These are phyloP conservation scores for Seminavis robusta DNA, from an alignment of 108 stramenopile genomes.

Conservation along the genomic window DNA sequence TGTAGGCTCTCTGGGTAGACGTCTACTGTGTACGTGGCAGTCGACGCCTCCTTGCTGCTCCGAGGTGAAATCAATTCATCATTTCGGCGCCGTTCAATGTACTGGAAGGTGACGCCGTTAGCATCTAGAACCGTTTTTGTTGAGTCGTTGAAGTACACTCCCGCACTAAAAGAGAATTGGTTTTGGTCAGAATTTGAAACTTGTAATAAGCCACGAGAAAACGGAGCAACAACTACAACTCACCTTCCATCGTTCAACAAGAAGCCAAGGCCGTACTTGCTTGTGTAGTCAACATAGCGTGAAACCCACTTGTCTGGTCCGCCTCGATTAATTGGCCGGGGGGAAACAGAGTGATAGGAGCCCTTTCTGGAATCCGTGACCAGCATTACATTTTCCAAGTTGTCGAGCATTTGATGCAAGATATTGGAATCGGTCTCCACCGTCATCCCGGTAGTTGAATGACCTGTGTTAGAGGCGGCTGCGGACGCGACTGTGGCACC, in stretches of 20 bases:
- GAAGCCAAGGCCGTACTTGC: conserved; percentile 97
- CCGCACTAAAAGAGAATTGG: conserved; percentile 53
- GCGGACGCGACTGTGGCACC: too few species aligned
- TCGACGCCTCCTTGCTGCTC: conserved; percentile 26
- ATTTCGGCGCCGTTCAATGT: conserved; percentile 80
- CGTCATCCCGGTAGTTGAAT: too few species aligned
- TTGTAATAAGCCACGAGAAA: neutral
- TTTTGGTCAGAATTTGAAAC: conserved; percentile 1
- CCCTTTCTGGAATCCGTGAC: conserved; percentile 14
- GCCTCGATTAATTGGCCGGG: conserved; percentile 28
- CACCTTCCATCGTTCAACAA: conserved; percentile 90
- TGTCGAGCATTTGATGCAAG: conserved; percentile 33
- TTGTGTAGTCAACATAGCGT: conserved; percentile 97
- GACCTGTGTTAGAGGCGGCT: too few species aligned
- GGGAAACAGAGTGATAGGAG: conserved; percentile 25
- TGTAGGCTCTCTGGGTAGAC: conserved; percentile 79
- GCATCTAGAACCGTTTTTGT: conserved; percentile 92
- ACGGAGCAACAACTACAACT: conserved; percentile 7
- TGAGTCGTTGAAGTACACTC: conserved; percentile 97
- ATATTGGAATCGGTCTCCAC: conserved; percentile 18
- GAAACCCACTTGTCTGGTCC: conserved; percentile 86
- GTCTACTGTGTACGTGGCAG: conserved; percentile 58
- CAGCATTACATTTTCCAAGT: conserved; percentile 35
- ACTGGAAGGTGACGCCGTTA: conserved; percentile 78
- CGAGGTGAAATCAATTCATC: conserved; percentile 14